Percentiles rank a stretch among this genome's conserved stretches.
These are phyloP conservation scores for Stemphylium lycopersici DNA, from an alignment of 2,329 filamentous ascomycete species.

Conservation along the genomic window DNA sequence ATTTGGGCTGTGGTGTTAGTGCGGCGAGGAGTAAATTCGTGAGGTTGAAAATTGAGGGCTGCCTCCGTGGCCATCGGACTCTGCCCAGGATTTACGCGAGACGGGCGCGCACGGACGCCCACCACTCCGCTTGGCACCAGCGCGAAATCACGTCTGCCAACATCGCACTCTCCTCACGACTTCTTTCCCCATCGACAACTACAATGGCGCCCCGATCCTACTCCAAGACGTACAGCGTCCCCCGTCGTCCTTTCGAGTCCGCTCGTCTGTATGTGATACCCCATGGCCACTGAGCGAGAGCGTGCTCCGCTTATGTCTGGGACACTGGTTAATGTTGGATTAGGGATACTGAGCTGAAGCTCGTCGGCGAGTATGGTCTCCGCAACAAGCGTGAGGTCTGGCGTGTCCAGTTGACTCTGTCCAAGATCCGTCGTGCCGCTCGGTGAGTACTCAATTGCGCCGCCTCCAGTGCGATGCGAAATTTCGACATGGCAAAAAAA, in stretches of 20 bases:
- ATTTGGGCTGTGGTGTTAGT: conserved; percentile 28
- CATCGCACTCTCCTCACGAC: conserved; percentile 11
- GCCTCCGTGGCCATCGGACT: no score
- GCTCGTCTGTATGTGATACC: conserved; percentile 93
- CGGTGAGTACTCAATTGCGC: conserved; percentile 68
- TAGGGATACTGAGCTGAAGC: conserved; percentile 99
- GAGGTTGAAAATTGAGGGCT: conserved; percentile 6
- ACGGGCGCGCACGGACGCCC: background rate
- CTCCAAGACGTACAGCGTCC: conserved; percentile 99
- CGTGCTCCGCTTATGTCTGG: conserved; percentile 98
- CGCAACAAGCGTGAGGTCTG: conserved; percentile 99
- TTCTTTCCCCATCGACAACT: conserved; percentile 42
- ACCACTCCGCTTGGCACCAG: conserved; percentile 3
- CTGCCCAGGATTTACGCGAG: no score
- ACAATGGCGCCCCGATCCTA: conserved; percentile 69
- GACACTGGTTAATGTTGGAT: conserved; percentile 67
- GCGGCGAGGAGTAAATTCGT: conserved; percentile 14
- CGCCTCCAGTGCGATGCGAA: conserved; percentile 12
- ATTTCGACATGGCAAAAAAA: background rate
- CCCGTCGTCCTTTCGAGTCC: conserved; percentile 97
- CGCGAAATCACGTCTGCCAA: conserved; percentile 6
- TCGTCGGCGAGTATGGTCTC: conserved; percentile 99
- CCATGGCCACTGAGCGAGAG: conserved; percentile 96
- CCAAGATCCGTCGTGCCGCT: conserved; percentile 99
- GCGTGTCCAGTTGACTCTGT: conserved; percentile 98